A percentile compares a stretch with the other conserved stretches of the same genome.
phyloP scores from a whole-genome alignment of 768 basidiomycete species.

The Boletus eberwhitei region DNA sequence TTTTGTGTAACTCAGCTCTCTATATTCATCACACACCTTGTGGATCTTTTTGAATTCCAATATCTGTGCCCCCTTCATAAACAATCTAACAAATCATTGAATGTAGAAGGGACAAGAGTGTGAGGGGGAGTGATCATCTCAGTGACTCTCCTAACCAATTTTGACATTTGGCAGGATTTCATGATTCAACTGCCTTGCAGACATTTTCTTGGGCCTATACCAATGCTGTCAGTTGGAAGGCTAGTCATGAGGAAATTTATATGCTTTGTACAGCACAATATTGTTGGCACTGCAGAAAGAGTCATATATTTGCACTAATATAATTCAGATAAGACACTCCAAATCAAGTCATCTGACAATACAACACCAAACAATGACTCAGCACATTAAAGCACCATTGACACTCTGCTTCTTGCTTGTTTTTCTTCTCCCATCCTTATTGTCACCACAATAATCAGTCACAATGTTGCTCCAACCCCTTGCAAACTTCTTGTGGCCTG shows the following conservation, averaged over 20 bases:
- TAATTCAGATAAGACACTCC: too few species aligned
- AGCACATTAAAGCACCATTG: too few species aligned
- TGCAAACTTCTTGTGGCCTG: too few species aligned
- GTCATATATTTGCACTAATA: conserved; percentile 67
- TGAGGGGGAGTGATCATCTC: conserved; percentile 45
- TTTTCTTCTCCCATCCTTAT: too few species aligned
- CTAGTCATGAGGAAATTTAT: conserved; percentile 11
- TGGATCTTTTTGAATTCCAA: conserved; percentile 80
- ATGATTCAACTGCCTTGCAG: conserved; percentile 84
- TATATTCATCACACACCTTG: conserved; percentile 86
- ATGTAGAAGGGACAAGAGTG: background rate
- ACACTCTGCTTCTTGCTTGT: too few species aligned
- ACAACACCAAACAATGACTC: too few species aligned
- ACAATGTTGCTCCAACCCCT: too few species aligned
- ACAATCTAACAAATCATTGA: conserved; percentile 52
- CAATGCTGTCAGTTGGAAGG: conserved; percentile 1
- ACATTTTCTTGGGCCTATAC: conserved; percentile 87
- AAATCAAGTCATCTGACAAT: too few species aligned
- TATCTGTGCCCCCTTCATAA: conserved; percentile 83
- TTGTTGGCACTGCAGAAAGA: conserved; percentile 98
- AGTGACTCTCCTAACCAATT: conserved; percentile 84
- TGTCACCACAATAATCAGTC: too few species aligned
- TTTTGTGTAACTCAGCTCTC: conserved; percentile 76
- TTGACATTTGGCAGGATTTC: conserved; percentile 68
- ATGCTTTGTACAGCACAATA: conserved; percentile 93